These are phyloP conservation scores for Tympanopsis confertula DNA, from an alignment of 2,329 filamentous ascomycete genomes.

Conservation along the genomic window DNA sequence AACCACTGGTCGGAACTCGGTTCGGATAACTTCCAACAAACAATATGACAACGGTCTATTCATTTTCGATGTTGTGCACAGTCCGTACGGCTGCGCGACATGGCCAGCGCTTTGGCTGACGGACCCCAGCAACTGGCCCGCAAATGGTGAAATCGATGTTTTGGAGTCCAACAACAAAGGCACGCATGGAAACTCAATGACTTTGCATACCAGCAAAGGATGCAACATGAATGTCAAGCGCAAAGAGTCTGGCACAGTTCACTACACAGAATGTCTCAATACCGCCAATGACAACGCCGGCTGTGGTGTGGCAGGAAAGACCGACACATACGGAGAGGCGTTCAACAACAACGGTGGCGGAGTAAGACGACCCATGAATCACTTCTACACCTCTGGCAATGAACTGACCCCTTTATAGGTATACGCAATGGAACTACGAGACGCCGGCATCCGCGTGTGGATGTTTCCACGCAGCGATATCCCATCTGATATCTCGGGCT, in stretches of 20 bases:
- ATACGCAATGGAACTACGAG: conserved; percentile 48
- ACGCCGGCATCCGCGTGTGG: conserved; percentile 51
- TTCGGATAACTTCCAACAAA: conserved; percentile 47
- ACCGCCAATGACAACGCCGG: conserved; percentile 40
- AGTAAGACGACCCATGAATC: conserved; percentile 14
- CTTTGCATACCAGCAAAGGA: conserved; percentile 40
- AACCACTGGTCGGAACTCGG: conserved; percentile 48
- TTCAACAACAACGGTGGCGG: conserved; percentile 45
- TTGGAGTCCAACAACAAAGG: conserved; percentile 47
- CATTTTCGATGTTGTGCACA: conserved; percentile 54
- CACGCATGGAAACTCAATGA: conserved; percentile 42
- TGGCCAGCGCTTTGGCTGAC: conserved; percentile 59
- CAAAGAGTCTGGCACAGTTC: conserved; percentile 32
- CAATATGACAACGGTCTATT: conserved; percentile 54
- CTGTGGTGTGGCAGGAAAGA: conserved; percentile 36
- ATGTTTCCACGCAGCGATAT: conserved; percentile 37
- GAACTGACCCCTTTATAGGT: conserved; percentile 19
- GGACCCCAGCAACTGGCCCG: conserved; percentile 49
- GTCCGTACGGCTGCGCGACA: conserved; percentile 49
- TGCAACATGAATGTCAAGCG: conserved; percentile 43
- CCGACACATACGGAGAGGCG: conserved; percentile 32
- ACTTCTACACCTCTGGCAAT: neutral
- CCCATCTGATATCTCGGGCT: conserved; percentile 36
- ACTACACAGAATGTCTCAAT: conserved; percentile 36
- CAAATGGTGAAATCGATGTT: conserved; percentile 52